Percentiles rank a stretch among this genome's conserved stretches.
phyloP scores from a whole-genome alignment of 768 basidiomycete species.

The Jaapia argillacea region DNA sequence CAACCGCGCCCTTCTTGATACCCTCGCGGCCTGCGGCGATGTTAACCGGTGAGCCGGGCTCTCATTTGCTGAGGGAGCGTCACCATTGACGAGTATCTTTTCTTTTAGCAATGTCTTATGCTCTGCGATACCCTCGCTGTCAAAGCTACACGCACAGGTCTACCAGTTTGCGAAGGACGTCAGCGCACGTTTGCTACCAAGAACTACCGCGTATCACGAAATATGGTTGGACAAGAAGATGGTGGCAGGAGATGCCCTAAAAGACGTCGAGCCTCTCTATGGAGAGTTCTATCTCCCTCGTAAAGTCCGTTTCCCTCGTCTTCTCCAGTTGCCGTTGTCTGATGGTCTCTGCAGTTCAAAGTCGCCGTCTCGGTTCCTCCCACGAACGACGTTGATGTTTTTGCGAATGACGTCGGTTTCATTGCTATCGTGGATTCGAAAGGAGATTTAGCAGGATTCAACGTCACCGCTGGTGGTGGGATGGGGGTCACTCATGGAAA shows the following conservation, averaged over 20 bases:
- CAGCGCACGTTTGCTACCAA: slow-evolving; percentile 80
- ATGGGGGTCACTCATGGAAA: slow-evolving; percentile 99
- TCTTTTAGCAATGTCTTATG: slow-evolving; percentile 73
- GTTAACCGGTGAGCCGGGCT: slow-evolving; percentile 66
- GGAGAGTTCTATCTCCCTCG: slow-evolving; percentile 95
- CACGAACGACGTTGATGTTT: slow-evolving; percentile 92
- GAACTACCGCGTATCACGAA: slow-evolving; percentile 93
- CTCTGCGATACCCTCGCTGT: slow-evolving; percentile 83
- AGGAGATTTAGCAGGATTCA: slow-evolving; percentile 84
- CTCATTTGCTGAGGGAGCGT: not conserved
- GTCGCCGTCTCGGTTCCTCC: slow-evolving; percentile 94
- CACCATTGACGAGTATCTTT: not conserved
- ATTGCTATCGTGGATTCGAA: slow-evolving; percentile 80
- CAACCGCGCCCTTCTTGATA: slow-evolving; percentile 84
- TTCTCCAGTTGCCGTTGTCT: not conserved
- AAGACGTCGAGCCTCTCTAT: slow-evolving; percentile 95
- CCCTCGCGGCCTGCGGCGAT: slow-evolving; percentile 96
- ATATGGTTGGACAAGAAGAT: slow-evolving; percentile 99
- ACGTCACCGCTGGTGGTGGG: slow-evolving; percentile 89
- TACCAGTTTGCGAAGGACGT: slow-evolving; percentile 77
- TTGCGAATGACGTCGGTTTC: slow-evolving; percentile 93
- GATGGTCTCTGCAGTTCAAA: slow-evolving; percentile 63
- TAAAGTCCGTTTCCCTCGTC: slow-evolving; percentile 45
- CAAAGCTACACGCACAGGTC: slow-evolving; percentile 76
- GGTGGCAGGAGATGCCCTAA: slow-evolving; percentile 86